Evolutionary conservation across 179 eudicot species (phyloP), one percentile per base, ranked within the genome.

Genomic region (Heliamphora ciliata): DNA sequence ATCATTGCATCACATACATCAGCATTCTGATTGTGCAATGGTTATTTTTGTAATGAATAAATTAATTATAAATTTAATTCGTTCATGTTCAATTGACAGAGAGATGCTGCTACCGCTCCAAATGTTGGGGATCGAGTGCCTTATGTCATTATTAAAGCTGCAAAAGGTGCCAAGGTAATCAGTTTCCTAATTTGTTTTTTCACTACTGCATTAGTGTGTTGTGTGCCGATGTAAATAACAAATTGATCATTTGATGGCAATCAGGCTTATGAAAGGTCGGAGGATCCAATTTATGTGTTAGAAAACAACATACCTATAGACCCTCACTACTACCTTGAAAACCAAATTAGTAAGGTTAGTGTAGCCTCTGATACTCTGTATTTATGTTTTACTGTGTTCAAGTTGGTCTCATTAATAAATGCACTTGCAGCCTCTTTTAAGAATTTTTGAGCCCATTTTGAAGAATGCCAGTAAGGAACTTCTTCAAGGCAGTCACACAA

Each of bases 31-130:
- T 69, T 69, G 52, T 78, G 71, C 50, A 48, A 21, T 48, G 10
- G n/a, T 6, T 47, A 67, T 66, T 79, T 8, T 31, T 54, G 18
- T 79, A 31, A 44, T 21, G 8, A n/a, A 44, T 10, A 47, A 40
- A 24, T 3, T 9, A 60, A 18, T 11, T 52, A 17, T 24, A 46
- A 24, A 8, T 2, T 31, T 74, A 21, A n/a, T 60, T 69, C 44
- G 48, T 51, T 11, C 58, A 61, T 71, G 17, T 46, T 80, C 77
- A 59, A 65, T 81, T 81, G 80, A 82, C 87, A 97, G 99, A 79
- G 99, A 84, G 99, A 97, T 93, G 97, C 99, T 87, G 99, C 98
- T 82, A 97, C 98, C 82, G 99, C 99, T 81, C 99, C 99, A 74
- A 88, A 86, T 87, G 97, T 97, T 84, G 99, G 99, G 84, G 99